These are phyloP conservation scores for Chondrus crispus DNA, from an alignment of 23 red algal genomes.

Conservation along the genomic window DNA sequence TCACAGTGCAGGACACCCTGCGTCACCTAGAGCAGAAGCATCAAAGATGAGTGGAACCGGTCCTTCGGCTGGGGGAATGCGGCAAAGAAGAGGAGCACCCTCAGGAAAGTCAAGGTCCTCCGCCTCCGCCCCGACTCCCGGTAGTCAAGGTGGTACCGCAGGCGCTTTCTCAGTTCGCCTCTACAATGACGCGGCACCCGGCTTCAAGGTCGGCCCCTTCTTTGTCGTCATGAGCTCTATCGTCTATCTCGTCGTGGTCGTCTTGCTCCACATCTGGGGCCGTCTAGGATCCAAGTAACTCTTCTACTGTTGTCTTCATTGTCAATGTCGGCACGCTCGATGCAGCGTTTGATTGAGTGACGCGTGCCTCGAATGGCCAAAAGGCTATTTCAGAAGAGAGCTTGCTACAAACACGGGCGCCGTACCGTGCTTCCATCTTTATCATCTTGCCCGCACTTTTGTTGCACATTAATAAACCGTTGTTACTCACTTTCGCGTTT, in stretches of 20 bases:
- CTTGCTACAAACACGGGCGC: not conserved
- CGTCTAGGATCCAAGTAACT: slow-evolving; percentile 56
- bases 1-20: too few species aligned
- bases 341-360: too few species aligned
- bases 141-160: slow-evolving; percentile 28
- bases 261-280: slow-evolving; percentile 75
- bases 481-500: not conserved
- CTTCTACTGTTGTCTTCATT: not conserved
- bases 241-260: slow-evolving; percentile 79
- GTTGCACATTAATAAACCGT: not conserved
- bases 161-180: slow-evolving; percentile 74
- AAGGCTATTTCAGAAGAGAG: too few species aligned
- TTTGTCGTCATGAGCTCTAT: slow-evolving; percentile 79
- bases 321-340: not conserved
- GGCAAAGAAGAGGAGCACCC: slow-evolving; percentile 23
- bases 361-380: too few species aligned
- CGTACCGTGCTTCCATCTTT: not conserved
- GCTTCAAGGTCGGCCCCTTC: slow-evolving; percentile 79
- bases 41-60: slow-evolving; percentile 25
- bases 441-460: not conserved
- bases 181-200: slow-evolving; percentile 81
- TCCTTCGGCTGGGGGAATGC: slow-evolving; percentile 43
- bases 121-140: slow-evolving; percentile 18
- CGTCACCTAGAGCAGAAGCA: too few species aligned
- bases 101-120: not conserved